phyloP scores from a whole-genome alignment of 495 filamentous ascomycete genomes.

The Trichoderma asperelloides region DNA sequence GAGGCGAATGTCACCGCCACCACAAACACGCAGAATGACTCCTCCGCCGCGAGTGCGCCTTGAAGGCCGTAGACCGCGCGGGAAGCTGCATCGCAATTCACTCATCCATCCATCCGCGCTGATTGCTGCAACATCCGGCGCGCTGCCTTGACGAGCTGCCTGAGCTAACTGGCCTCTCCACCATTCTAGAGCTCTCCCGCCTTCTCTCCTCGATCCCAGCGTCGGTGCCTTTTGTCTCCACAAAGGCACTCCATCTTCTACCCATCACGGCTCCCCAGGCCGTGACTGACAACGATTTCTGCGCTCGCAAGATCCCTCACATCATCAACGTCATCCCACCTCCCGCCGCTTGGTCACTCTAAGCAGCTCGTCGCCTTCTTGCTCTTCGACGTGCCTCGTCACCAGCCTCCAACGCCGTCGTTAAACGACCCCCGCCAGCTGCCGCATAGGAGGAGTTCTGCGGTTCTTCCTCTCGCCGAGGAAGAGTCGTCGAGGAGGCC shows the following conservation, averaged over 20 bases:
- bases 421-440: constrained; percentile 43
- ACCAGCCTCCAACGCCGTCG: constrained; percentile 27
- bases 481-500: constrained; percentile 81
- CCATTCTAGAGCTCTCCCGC: constrained; percentile 1
- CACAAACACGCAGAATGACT: background rate
- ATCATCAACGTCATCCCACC: constrained; percentile 53
- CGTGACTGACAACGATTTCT: constrained; percentile 74
- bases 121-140: background rate
- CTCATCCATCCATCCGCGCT: too few species aligned
- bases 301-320: constrained; percentile 52
- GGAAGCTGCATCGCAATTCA: too few species aligned
- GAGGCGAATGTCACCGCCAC: constrained; percentile 2
- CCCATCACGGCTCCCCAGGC: constrained; percentile 65
- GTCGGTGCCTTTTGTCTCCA: constrained; percentile 54
- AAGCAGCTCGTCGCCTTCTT: constrained; percentile 37
- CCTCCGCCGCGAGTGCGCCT: background rate
- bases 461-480: constrained; percentile 94
- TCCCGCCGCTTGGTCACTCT: constrained; percentile 39
- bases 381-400: constrained; percentile 45
- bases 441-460: constrained; percentile 96
- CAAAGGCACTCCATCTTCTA: constrained; percentile 48
- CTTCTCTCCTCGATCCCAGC: constrained; percentile 11
- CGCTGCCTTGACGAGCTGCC: background rate
- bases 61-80: background rate
- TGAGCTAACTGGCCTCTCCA: background rate